Base-by-base conservation (phyloP, 2,329 filamentous ascomycete genomes). In the Sarocladium oryzae region DNA sequence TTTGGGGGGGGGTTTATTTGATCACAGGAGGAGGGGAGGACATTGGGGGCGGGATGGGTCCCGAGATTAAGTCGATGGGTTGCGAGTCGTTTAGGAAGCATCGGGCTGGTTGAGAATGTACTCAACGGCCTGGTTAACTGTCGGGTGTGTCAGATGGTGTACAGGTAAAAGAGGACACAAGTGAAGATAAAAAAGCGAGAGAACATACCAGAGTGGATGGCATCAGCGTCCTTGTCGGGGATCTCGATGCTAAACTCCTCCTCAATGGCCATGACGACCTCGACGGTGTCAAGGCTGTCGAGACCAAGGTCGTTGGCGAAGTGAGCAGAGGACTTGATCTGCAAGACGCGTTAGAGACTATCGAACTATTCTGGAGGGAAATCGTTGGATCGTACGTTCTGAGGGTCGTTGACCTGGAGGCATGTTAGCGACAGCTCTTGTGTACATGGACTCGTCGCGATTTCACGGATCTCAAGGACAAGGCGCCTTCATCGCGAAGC, bases 221-320 rank as follows among this genome's bases (percentile, higher is more conserved):
- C 78, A 71, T 96, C 91, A 60, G 91, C 91, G 67, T 96, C 89
- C 82, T 96, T 96, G 76, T 96, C 91, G 61, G 91, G 91, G 65
- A 96, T 96, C 81, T 96, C 91, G 70, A 96, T 93, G 86, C 89
- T 82, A 67, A 84, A 83, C 65, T 84, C 77, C 75, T 99, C 93
- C 82, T 99, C 93, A 74, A 99, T 97, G 60, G 93, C 93, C 93
- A 99, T 99, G 63, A 99, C 93, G 60, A 99, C 93, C 80, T 99
- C 93, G 57, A 99, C 93, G 57, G 93, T 96, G 72, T 99, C 93
- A 71, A 99, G 82, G 75, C 88, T 95, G 78, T 99, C 93, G 64
- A 99, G 79, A 59, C 91, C 93, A 57, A 99, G 87, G 74, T 99
- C 92, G 71, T 96, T 97, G 68, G 89, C 81, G 75, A 99, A 99